Evolutionary conservation across 2,329 filamentous ascomycete species (phyloP).

Genomic region (Elsinoe batatas): DNA sequence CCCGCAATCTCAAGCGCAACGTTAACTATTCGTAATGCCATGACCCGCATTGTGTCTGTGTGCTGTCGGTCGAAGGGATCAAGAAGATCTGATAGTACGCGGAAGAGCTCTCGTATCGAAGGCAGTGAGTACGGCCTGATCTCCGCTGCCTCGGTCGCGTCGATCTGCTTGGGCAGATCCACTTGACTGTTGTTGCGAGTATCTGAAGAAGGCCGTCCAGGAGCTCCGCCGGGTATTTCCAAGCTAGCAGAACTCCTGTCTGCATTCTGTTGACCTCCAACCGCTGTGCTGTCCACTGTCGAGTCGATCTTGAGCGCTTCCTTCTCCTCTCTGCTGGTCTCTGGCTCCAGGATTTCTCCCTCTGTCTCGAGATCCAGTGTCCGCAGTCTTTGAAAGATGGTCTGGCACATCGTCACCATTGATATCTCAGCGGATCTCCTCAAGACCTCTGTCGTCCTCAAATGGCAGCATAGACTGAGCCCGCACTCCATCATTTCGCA

Average conservation of each 20-base stretch:
- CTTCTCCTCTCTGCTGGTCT: slow-evolving; percentile 54
- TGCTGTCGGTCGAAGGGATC: slow-evolving; percentile 89
- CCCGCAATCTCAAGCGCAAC: slow-evolving; percentile 94
- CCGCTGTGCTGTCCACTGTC: slow-evolving; percentile 16
- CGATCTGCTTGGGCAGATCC: slow-evolving; percentile 33
- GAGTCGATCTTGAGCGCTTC: slow-evolving; percentile 78
- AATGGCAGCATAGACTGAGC: slow-evolving; percentile 91
- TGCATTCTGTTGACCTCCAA: slow-evolving; percentile 5
- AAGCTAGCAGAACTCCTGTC: slow-evolving; percentile 14
- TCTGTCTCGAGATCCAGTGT: slow-evolving; percentile 61
- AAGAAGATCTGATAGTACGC: slow-evolving; percentile 84
- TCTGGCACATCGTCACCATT: slow-evolving; percentile 98
- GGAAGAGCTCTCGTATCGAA: slow-evolving; percentile 87
- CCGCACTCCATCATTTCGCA: slow-evolving; percentile 99
- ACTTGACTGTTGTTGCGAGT: slow-evolving; percentile 30
- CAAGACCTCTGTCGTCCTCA: slow-evolving; percentile 80
- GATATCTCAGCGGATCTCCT: slow-evolving; percentile 87
- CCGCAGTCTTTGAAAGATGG: slow-evolving; percentile 90
- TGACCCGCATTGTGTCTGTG: slow-evolving; percentile 90
- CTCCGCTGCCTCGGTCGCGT: slow-evolving; percentile 39
- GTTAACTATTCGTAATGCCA: slow-evolving; percentile 94
- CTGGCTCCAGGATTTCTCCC: slow-evolving; percentile 54
- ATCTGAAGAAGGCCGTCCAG: slow-evolving; percentile 14
- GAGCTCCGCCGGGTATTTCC: slow-evolving; percentile 11
- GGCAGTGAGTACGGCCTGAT: slow-evolving; percentile 87